These are phyloP conservation scores for Aspergillus taichungensis DNA, from an alignment of 495 filamentous ascomycete genomes.

Conservation along the genomic window DNA sequence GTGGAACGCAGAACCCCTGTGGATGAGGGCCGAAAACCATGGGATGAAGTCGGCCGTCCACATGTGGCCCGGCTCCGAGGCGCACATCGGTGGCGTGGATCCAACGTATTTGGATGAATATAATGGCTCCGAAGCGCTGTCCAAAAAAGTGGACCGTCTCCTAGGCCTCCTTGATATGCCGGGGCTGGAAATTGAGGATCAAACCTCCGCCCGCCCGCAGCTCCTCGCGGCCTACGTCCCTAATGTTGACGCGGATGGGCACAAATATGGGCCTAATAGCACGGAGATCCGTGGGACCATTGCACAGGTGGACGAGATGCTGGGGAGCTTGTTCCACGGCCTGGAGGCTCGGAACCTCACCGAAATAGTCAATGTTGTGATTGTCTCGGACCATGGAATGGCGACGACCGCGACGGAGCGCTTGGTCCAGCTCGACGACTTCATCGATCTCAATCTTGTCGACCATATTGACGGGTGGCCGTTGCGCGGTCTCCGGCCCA, in stretches of 20 bases:
- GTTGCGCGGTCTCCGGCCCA: slow-evolving; percentile 75
- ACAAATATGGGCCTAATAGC: slow-evolving; percentile 85
- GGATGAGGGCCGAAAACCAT: slow-evolving; percentile 80
- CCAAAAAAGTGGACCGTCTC: slow-evolving; percentile 67
- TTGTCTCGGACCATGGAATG: slow-evolving; percentile 99
- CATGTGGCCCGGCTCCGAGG: slow-evolving; percentile 98
- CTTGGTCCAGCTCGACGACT: slow-evolving; percentile 88
- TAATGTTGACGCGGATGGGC: slow-evolving; percentile 77
- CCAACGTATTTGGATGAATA: slow-evolving; percentile 74
- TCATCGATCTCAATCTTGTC: slow-evolving; percentile 64
- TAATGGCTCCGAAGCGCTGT: slow-evolving; percentile 65
- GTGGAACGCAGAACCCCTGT: slow-evolving; percentile 92
- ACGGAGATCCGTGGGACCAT: slow-evolving; percentile 78
- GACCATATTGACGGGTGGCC: slow-evolving; percentile 94
- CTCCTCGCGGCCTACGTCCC: slow-evolving; percentile 93
- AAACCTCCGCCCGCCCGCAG: slow-evolving; percentile 54
- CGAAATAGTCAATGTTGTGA: slow-evolving; percentile 82
- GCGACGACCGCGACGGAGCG: slow-evolving; percentile 75
- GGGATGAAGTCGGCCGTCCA: slow-evolving; percentile 73
- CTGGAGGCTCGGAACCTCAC: slow-evolving; percentile 78
- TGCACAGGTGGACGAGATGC: slow-evolving; percentile 64
- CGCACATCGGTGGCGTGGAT: slow-evolving; percentile 53
- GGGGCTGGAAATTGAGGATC: slow-evolving; percentile 45
- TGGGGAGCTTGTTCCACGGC: slow-evolving; percentile 64
- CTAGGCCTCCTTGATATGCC: slow-evolving; percentile 76